Evolutionary conservation across 345 rosid species (phyloP), one percentile per base, ranked within the genome.

Genomic region (Eucalyptus urophylla): DNA sequence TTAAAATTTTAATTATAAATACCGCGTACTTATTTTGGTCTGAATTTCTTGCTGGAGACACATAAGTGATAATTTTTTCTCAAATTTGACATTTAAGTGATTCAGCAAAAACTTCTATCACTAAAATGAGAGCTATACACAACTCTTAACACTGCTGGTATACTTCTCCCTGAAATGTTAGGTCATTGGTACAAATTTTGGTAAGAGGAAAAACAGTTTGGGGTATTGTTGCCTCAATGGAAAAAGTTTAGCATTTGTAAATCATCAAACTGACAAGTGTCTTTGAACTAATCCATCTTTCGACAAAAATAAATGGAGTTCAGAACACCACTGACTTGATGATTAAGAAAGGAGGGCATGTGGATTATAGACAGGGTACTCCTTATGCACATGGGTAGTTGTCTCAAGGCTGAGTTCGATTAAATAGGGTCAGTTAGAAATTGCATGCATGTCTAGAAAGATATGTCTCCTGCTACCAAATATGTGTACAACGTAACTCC

Each of bases 21-120:
- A 19, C 25, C 1, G 2, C 11, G 2, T 53, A 19, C 24, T 53
- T 53, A 53, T 53, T 53, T 53, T 53, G 5, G 4, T 9, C 2
- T 0, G 1, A 51, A 53, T 53, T 7, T 53, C 24, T 53, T 4
- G 1, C 14, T 49, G 0, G 14, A 49, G 56, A 17, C 24, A 53
- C 10, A 19, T 19, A 8, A 53, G 24, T 53, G 24, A 19, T 53
- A 24, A 53, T 53, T 53, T 53, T 53, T 53, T 19, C 24, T 53
- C 24, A 53, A 53, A 53, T 53, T 53, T 53, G 58, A 19, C 25
- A 19, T 53, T 53, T 53, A 53, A 53, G 58, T 53, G 58, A 19
- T 53, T 53, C 58, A 8, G 5, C 11, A 0, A 53, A 53, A 53
- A 53, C 24, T 8, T 53, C 2, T 8, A 53, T 53, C 58, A 53